Percentiles rank a stretch among this genome's conserved stretches.
Conservation (phyloP, 768 basidiomycete species). For the Podaxis mareebaensis region DNA sequence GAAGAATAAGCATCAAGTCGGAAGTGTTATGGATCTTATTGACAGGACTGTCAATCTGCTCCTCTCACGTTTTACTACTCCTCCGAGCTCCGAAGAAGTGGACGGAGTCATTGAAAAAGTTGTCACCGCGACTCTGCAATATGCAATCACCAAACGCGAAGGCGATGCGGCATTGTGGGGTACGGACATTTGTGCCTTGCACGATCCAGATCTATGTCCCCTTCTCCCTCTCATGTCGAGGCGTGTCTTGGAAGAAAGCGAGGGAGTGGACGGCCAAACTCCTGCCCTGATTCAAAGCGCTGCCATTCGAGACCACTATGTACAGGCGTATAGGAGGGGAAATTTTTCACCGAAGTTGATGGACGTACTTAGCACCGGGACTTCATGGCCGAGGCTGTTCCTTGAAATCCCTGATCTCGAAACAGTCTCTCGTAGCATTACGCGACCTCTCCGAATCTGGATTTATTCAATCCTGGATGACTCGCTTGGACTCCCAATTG, state of each 20-base stretch:
- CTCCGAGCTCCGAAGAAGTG: constrained; percentile 61
- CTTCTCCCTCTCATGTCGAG: constrained; percentile 54
- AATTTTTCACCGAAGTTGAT: constrained; percentile 54
- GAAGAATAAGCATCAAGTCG: constrained; percentile 55
- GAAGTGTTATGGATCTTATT: constrained; percentile 77
- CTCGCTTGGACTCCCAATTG: constrained; percentile 59
- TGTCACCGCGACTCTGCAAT: constrained; percentile 74
- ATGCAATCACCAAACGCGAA: constrained; percentile 66
- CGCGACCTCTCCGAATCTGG: constrained; percentile 64
- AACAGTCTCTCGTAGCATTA: constrained; percentile 62
- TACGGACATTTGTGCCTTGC: constrained; percentile 61
- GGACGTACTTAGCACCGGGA: constrained; percentile 61
- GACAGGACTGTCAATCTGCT: constrained; percentile 64
- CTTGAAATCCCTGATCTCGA: constrained; percentile 79
- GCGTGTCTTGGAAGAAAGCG: constrained; percentile 35
- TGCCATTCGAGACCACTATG: constrained; percentile 48
- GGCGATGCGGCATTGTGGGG: constrained; percentile 49
- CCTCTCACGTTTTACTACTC: constrained; percentile 46
- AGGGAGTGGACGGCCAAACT: constrained; percentile 30
- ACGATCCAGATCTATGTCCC: constrained; percentile 56
- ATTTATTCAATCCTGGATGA: constrained; percentile 69
- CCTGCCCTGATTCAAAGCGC: constrained; percentile 30
- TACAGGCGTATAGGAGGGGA: constrained; percentile 65
- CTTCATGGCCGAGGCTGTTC: constrained; percentile 73
- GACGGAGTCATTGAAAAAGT: constrained; percentile 66